phyloP scores from a whole-genome alignment of 2,329 filamentous ascomycete genomes.

The Grosmannia huntii region DNA sequence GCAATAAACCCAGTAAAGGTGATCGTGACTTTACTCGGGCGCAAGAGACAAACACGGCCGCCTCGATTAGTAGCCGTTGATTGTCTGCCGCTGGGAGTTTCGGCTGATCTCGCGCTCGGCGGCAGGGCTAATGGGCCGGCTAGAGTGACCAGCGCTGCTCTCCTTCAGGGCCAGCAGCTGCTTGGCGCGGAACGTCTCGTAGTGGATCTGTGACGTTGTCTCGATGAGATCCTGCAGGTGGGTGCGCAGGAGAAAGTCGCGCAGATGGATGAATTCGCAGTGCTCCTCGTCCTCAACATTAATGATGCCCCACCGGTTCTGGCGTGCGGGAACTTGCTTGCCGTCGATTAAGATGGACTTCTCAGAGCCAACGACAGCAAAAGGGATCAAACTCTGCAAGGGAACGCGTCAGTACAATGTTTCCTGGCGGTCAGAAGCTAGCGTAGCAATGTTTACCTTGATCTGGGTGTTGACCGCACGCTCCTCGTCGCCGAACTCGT shows the following conservation, averaged over 20 bases:
- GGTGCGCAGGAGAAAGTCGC: conserved; percentile 96
- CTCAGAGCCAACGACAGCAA: conserved; percentile 95
- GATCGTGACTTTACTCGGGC: not conserved
- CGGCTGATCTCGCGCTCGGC: conserved; percentile 94
- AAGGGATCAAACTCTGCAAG: conserved; percentile 74
- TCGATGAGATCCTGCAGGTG: conserved; percentile 98
- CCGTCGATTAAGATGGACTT: conserved; percentile 96
- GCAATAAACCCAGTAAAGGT: not conserved
- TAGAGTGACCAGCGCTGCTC: conserved; percentile 65
- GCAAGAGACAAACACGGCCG: not conserved
- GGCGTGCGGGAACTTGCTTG: conserved; percentile 91
- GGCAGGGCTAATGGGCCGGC: conserved; percentile 87
- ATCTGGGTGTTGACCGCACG: conserved; percentile 86
- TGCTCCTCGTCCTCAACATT: conserved; percentile 99
- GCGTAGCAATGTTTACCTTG: conserved; percentile 51
- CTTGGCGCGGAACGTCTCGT: conserved; percentile 99
- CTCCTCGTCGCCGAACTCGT: conserved; percentile 97
- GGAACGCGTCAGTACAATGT: not conserved
- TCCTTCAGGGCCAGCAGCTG: conserved; percentile 96
- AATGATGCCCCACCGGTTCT: conserved; percentile 99
- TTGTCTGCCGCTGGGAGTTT: conserved; percentile 91
- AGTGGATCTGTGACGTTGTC: conserved; percentile 98
- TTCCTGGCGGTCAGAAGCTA: not conserved
- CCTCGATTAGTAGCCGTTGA: conserved; percentile 85
- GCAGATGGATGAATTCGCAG: conserved; percentile 97